Percentiles rank a stretch among this genome's conserved stretches.
Conservation (phyloP, 805 yeast species). For the Debaryomyces castellii region DNA sequence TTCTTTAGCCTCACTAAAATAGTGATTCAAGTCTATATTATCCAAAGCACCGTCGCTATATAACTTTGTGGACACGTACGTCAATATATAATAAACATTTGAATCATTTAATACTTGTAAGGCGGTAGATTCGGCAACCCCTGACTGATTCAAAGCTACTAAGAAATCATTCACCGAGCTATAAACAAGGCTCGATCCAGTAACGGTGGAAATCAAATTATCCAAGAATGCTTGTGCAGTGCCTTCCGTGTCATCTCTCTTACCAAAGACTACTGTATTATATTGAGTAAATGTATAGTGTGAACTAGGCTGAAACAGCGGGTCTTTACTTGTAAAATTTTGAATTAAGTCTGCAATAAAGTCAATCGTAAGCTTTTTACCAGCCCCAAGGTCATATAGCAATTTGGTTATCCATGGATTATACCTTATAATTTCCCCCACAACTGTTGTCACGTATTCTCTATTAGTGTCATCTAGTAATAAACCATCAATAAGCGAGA, state of each 20-base stretch:
- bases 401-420: slow-evolving; percentile 30
- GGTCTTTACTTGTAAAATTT: slow-evolving; percentile 29
- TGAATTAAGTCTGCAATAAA: slow-evolving; percentile 28
- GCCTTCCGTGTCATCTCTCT: slow-evolving; percentile 20
- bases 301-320: slow-evolving; percentile 8
- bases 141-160: slow-evolving; percentile 30
- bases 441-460: slow-evolving; percentile 18
- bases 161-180: slow-evolving; percentile 23
- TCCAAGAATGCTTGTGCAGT: slow-evolving; percentile 30
- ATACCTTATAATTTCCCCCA: slow-evolving; percentile 26
- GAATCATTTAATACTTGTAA: slow-evolving; percentile 23
- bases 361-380: slow-evolving; percentile 27
- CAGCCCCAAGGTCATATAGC: slow-evolving; percentile 32
- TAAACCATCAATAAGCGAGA: slow-evolving; percentile 21
- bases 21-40: slow-evolving; percentile 25
- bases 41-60: slow-evolving; percentile 34
- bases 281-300: slow-evolving; percentile 8
- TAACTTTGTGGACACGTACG: slow-evolving; percentile 18
- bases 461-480: slow-evolving; percentile 31
- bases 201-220: slow-evolving; percentile 26
- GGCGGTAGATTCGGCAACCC: slow-evolving; percentile 25
- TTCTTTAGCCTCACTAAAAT: slow-evolving; percentile 22
- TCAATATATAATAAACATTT: slow-evolving; percentile 21
- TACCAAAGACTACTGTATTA: not conserved
- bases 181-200: slow-evolving; percentile 18